Percentiles rank a stretch among this genome's conserved stretches.
phyloP scores from a whole-genome alignment of 106 monocot genomes.

The Dendrobium officinale region DNA sequence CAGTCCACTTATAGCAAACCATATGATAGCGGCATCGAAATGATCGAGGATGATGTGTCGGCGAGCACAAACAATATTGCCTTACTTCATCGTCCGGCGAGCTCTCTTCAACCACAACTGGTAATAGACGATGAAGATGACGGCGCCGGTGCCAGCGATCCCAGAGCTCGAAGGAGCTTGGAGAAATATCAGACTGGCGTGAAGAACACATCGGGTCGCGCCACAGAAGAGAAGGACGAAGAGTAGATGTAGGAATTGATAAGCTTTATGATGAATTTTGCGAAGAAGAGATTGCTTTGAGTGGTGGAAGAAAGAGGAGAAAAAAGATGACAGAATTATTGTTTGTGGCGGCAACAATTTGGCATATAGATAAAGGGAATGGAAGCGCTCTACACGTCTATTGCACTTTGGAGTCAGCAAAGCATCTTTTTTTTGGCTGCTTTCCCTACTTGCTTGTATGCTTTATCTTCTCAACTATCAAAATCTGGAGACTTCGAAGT shows the following conservation, averaged over 20 bases:
- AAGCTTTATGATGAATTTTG: background rate
- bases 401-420: background rate
- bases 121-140: background rate
- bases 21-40: conserved; percentile 19
- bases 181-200: background rate
- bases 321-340: background rate
- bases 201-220: background rate
- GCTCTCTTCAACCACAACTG: background rate
- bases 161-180: no score
- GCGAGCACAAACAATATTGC: conserved; percentile 13
- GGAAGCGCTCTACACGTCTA: background rate
- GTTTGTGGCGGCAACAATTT: background rate
- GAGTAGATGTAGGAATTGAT: background rate
- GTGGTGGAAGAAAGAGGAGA: background rate
- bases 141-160: background rate
- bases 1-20: conserved; percentile 6
- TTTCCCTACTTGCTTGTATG: background rate
- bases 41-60: conserved; percentile 19
- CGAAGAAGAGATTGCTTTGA: background rate
- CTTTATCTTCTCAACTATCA: background rate
- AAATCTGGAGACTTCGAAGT: no score
- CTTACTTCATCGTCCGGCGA: background rate
- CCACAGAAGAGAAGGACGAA: background rate
- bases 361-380: background rate
- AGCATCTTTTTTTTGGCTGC: background rate